These are phyloP conservation scores for Cymbopogon flexuosus DNA, from an alignment of 202 grass and related monocot species.

Conservation along the genomic window DNA sequence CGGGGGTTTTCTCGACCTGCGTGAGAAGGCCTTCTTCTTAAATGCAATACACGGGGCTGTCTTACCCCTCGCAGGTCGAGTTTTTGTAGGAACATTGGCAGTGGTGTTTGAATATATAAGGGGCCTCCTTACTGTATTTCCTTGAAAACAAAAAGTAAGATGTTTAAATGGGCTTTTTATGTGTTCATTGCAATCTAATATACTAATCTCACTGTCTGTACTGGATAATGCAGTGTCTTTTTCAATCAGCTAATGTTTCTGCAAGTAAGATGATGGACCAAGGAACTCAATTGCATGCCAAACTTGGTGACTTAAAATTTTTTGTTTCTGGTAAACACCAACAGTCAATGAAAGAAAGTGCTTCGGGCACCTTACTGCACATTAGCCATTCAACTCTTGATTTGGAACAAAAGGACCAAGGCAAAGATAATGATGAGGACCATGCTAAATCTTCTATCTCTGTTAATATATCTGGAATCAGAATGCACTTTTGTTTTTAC, in stretches of 20 bases:
- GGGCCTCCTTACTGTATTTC: background rate
- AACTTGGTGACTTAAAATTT: constrained; percentile 65
- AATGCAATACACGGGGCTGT: too few relatives aligned
- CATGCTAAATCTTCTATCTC: constrained; percentile 44
- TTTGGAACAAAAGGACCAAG: constrained; percentile 53
- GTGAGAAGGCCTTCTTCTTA: too few relatives aligned
- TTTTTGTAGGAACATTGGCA: background rate
- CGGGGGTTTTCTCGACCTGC: too few relatives aligned
- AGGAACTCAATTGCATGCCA: constrained; percentile 54
- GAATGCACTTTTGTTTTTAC: constrained; percentile 61
- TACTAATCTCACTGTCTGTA: constrained; percentile 26
- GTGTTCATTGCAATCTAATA: background rate
- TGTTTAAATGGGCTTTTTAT: constrained; percentile 6
- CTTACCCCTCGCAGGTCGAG: too few relatives aligned
- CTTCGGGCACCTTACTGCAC: constrained; percentile 53
- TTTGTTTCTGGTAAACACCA: constrained; percentile 51
- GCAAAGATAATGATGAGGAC: constrained; percentile 45
- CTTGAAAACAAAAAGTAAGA: background rate
- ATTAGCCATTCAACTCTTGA: constrained; percentile 64
- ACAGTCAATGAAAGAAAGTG: constrained; percentile 49
- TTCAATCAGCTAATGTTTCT: constrained; percentile 64
- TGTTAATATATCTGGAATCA: constrained; percentile 72
- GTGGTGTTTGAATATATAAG: background rate
- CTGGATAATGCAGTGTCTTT: constrained; percentile 60
- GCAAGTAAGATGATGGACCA: constrained; percentile 68